These are phyloP conservation scores for Russula ochroleuca DNA, from an alignment of 768 basidiomycete genomes.

Conservation along the genomic window DNA sequence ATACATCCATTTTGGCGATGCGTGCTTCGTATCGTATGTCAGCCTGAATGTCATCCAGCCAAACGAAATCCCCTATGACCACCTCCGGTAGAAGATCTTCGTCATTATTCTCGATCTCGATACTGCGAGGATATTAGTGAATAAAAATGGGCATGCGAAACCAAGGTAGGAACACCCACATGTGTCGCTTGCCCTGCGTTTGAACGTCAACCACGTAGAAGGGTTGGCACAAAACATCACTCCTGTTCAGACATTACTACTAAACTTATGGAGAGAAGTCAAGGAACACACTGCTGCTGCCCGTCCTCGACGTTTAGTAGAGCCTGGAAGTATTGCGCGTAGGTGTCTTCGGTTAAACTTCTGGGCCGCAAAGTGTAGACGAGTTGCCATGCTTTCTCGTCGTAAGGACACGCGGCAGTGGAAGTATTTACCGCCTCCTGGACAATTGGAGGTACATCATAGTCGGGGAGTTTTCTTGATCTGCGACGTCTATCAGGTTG, in stretches of 20 bases:
- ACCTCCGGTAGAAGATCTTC: constrained; percentile 20
- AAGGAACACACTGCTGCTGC: constrained; percentile 47
- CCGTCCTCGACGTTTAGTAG: constrained; percentile 31
- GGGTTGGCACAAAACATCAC: constrained; percentile 6
- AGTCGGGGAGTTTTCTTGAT: constrained; percentile 11
- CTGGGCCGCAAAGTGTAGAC: not conserved
- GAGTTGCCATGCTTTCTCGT: not conserved
- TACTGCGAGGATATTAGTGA: not conserved
- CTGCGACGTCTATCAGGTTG: not conserved
- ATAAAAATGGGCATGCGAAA: not conserved
- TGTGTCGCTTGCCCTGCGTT: not conserved
- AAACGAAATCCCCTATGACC: constrained; percentile 13
- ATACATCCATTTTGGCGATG: not conserved
- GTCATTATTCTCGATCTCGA: constrained; percentile 13
- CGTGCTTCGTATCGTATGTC: constrained; percentile 22
- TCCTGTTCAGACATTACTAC: constrained; percentile 35
- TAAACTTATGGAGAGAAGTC: not conserved
- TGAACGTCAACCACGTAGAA: constrained; percentile 2
- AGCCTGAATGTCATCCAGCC: constrained; percentile 16
- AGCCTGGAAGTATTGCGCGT: constrained; percentile 11
- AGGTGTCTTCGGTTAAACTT: constrained; percentile 4
- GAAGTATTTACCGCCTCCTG: not conserved
- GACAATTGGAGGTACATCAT: constrained; percentile 5
- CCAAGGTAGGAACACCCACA: not conserved
- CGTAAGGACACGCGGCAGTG: not conserved